phyloP scores from a whole-genome alignment of 306 rosid species.

The Trichosanthes cucumerina region DNA sequence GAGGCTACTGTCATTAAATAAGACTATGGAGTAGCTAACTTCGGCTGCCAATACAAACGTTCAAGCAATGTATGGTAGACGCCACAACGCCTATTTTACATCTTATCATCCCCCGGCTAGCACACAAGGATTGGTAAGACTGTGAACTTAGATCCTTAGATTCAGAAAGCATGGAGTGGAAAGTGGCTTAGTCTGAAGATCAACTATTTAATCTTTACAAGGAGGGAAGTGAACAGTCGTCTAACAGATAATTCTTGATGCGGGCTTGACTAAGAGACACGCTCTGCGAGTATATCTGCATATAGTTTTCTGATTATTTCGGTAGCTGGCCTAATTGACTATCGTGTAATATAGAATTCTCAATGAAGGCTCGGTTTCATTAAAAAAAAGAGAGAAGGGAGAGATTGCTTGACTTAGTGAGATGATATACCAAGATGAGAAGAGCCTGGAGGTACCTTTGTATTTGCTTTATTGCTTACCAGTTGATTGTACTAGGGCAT shows the following conservation, averaged over 20 bases:
- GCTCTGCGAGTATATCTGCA: not conserved
- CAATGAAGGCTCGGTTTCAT: no score
- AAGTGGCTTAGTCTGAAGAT: not conserved
- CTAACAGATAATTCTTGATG: not conserved
- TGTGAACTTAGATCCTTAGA: not conserved
- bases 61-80: not conserved
- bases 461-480: not conserved
- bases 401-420: not conserved
- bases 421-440: not conserved
- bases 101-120: not conserved
- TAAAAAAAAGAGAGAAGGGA: not conserved
- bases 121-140: not conserved
- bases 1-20: not conserved
- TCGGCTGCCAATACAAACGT: not conserved
- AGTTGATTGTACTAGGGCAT: not conserved
- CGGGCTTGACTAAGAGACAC: not conserved
- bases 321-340: not conserved
- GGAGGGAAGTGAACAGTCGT: not conserved
- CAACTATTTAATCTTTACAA: not conserved
- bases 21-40: not conserved
- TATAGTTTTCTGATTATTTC: not conserved
- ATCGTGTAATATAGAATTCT: not conserved
- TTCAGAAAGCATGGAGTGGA: not conserved
- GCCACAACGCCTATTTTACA: not conserved
- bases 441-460: not conserved